Base-by-base conservation (phyloP, 306 rosid genomes). In the Glycine latifolia region DNA sequence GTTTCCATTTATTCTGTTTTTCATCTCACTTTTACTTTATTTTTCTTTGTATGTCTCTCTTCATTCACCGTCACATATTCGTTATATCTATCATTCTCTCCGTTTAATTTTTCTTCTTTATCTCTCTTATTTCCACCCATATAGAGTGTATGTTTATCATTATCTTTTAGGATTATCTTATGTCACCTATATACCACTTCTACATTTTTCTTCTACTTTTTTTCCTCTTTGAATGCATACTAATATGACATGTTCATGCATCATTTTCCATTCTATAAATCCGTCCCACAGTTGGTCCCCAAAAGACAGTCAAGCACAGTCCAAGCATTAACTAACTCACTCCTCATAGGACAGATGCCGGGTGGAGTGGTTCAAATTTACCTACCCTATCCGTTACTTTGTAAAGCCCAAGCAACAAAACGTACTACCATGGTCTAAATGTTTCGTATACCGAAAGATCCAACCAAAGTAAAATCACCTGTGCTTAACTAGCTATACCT, bases 351-450 rank as follows among this genome's bases (percentile, higher is more conserved):
- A 26, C 71, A 75, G 56, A 39, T 65, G 56, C 82, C 14, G 66
- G 17, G 53, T 61, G 62, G 55, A 84, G 82, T 80, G 75, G 48
- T 75, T 75, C 85, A 69, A 80, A 44, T 80, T 79, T 80, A 76
- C 78, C 70, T 75, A 59, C 84, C 72, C 84, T 44, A 75, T 84
- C 84, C 69, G 33, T 68, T 84, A 70, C 87, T 68, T 75, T 80
- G 56, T 31, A 8, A 84, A 84, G 84, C 78, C 87, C 77, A 75
- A 49, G 61, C 82, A 84, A 75, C 71, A 1, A 53, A 33, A 0
- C 16, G 73, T 80, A 74, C 84, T 59, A 6, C 60, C 53, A 49
- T 43, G 16, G 31, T 75, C 84, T 54, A 70, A 79, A 75, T 84
- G 84, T 80, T 80, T 80, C 84, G 68, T 17, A 12, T 46, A 67